phyloP scores from a whole-genome alignment of 2,329 filamentous ascomycete species.

The Penicillium sp. region DNA sequence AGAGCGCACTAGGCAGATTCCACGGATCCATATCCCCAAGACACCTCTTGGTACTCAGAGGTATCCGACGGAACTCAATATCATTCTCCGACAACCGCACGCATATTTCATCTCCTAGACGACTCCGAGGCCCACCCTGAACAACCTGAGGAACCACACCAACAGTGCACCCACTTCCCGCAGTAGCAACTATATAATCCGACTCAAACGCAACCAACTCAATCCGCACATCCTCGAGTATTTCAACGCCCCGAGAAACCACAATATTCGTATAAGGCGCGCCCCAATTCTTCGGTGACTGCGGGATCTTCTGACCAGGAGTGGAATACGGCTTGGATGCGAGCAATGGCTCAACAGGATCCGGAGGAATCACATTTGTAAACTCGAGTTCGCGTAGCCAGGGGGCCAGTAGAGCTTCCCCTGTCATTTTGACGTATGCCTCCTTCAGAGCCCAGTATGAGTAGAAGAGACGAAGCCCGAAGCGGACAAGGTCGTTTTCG shows the following conservation, averaged over 20 bases:
- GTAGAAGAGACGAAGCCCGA: constrained; percentile 61
- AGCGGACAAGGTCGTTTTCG: constrained; percentile 42
- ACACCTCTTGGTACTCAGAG: constrained; percentile 7
- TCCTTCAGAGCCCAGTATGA: constrained; percentile 65
- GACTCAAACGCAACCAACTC: constrained; percentile 59
- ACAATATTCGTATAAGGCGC: constrained; percentile 44
- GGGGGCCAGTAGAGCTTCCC: constrained; percentile 60
- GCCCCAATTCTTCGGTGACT: constrained; percentile 30
- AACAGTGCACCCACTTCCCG: constrained; percentile 26
- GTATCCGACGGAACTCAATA: constrained; percentile 10
- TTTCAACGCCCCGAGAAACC: constrained; percentile 49
- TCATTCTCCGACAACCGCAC: neutral
- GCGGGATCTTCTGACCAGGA: constrained; percentile 3
- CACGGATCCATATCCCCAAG: constrained; percentile 22
- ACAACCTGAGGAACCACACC: constrained; percentile 7
- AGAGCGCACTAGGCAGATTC: constrained; percentile 8
- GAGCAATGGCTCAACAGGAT: constrained; percentile 13
- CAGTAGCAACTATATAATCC: constrained; percentile 59
- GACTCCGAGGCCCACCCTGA: constrained; percentile 5
- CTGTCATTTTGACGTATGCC: constrained; percentile 65
- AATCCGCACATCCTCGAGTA: constrained; percentile 53
- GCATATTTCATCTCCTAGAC: constrained; percentile 4
- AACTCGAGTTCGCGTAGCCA: constrained; percentile 64
- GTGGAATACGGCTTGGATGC: constrained; percentile 6
- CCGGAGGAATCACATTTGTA: constrained; percentile 54